Evolutionary conservation across 2,329 filamentous ascomycete species (phyloP), one percentile per base, ranked within the genome.

Genomic region (Fusarium pseudonygamai): DNA sequence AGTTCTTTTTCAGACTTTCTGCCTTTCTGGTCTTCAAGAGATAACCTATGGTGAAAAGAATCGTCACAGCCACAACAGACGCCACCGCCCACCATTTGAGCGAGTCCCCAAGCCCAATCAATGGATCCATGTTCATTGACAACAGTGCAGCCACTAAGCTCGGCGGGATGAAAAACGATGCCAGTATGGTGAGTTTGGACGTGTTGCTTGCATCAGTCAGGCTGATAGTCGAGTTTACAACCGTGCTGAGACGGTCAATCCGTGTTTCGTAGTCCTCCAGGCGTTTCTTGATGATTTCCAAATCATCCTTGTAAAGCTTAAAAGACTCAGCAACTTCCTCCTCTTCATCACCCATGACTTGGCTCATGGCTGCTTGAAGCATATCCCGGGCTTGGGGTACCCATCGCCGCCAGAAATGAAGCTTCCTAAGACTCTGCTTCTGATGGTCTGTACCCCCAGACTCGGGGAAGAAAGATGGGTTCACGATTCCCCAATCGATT

Each of bases 401-500:
- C 28, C 36, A 55, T 24, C 58, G n/a, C 0, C 58, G n/a, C 58
- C 58, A 60, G 20, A 60, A 42, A 4, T 55, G 46, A 1, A 60
- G 58, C 14, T 60, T 55, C 8, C 24, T 20, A 6, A 60, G 46
- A 28, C 46, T 60, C 10, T 53, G 28, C 15, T 55, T 55, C 6
- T 52, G 26, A 14, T 34, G 30, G 1, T 60, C 46, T 24, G 52
- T 56, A 5, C 22, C 52, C 7, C 28, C 24, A 16, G 50, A 39
- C 11, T 43, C 37, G 1, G 58, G 58, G 18, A 60, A 55, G 47
- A 60, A 60, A 22, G 58, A 42, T 4, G 58, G 58, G 4, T 28
- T 53, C 2, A 22, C 22, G 11, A 60, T 60, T 20, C 37, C 58
- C 58, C 58, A 60, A 37, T 60, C 58, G 7, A 60, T 60, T 6